Evolutionary conservation across 2,329 filamentous ascomycete genomes (phyloP).

Genomic region (Arthrocladium fulminans): DNA sequence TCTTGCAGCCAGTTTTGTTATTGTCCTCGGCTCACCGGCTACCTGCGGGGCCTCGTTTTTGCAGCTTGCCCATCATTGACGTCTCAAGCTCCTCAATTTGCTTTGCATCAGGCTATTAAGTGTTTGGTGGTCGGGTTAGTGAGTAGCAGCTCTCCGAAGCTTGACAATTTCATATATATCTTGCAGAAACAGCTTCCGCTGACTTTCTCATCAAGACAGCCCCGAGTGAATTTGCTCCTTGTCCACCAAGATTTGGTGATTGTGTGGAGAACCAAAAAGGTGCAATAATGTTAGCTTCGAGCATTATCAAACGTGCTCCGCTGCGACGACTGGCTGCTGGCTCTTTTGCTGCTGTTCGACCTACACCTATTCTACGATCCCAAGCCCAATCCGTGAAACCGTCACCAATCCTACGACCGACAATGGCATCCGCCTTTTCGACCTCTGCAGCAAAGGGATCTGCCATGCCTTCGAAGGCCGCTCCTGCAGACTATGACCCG

Average conservation of each 20-base stretch:
- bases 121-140: too few relatives aligned
- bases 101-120: too few relatives aligned
- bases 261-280: neutral
- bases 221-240: neutral
- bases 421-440: conserved; percentile 29
- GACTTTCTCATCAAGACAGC: neutral
- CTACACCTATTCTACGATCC: conserved; percentile 1
- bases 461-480: conserved; percentile 29
- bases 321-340: conserved; percentile 20
- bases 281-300: conserved; percentile 18
- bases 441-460: conserved; percentile 35
- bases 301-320: conserved; percentile 18
- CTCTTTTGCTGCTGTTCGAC: conserved; percentile 14
- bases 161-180: neutral
- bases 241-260: neutral
- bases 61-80: too few relatives aligned
- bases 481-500: conserved; percentile 62
- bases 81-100: too few relatives aligned
- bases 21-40: too few relatives aligned
- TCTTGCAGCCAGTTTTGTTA: too few relatives aligned
- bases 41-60: too few relatives aligned
- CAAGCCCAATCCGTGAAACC: neutral
- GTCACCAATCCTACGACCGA: conserved; percentile 9
- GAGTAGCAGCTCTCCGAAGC: neutral
- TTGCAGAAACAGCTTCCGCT: neutral